phyloP scores from a whole-genome alignment of 75 land plant genomes.

The Sequoia sempervirens region DNA sequence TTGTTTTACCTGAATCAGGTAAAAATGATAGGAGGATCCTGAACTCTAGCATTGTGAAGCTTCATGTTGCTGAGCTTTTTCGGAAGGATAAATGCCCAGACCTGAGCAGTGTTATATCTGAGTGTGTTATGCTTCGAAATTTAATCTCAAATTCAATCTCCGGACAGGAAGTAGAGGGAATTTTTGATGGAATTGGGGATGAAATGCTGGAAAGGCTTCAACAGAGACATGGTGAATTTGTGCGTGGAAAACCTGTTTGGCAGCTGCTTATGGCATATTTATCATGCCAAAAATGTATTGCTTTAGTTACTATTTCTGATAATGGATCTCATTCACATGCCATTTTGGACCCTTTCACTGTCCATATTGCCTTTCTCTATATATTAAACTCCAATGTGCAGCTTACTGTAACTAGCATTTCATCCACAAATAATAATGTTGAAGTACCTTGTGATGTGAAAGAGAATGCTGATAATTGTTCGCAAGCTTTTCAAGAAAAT shows the following conservation, averaged over 20 bases:
- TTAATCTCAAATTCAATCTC: not conserved
- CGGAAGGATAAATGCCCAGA: slow-evolving; percentile 10
- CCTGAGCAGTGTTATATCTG: not conserved
- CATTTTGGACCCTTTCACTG: slow-evolving; percentile 54
- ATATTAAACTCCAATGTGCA: slow-evolving; percentile 7
- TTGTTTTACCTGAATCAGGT: slow-evolving; percentile 3
- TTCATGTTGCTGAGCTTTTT: slow-evolving; percentile 24
- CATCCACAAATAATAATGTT: not conserved
- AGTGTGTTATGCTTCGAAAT: slow-evolving; percentile 20
- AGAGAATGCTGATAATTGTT: not conserved
- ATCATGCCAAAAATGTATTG: slow-evolving; percentile 30
- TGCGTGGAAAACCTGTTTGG: slow-evolving; percentile 45
- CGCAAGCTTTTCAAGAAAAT: not conserved
- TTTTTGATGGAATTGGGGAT: slow-evolving; percentile 29
- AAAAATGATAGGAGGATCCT: not conserved
- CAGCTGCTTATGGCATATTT: slow-evolving; percentile 59
- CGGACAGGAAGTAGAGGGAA: not conserved
- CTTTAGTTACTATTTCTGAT: slow-evolving; percentile 47
- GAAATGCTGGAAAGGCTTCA: slow-evolving; percentile 47
- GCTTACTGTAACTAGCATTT: not conserved
- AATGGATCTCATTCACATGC: slow-evolving; percentile 33
- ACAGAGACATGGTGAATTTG: slow-evolving; percentile 19
- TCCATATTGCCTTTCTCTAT: slow-evolving; percentile 45
- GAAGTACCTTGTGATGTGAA: not conserved
- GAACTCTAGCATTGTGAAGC: not conserved